Evolutionary conservation across 2,329 filamentous ascomycete genomes (phyloP), one percentile per base, ranked within the genome.

Genomic region (Fusarium paranaense): DNA sequence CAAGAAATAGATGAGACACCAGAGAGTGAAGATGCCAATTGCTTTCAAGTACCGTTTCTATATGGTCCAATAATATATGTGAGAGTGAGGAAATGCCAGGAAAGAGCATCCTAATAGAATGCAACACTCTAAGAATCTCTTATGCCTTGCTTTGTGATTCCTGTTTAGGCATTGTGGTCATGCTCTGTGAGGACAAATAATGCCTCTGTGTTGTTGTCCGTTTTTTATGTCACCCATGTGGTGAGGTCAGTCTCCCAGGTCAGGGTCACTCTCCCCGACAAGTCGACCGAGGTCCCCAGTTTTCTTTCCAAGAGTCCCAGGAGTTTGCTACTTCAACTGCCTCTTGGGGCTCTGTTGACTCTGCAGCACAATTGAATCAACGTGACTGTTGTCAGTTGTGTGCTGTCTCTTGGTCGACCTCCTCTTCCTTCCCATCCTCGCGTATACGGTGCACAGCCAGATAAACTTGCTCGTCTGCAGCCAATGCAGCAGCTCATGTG

Each of bases 301-400:
- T 62, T 62, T 62, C 32, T 25, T n/a, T n/a, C 16, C 59, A 47
- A 22, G 14, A 54, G n/a, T 30, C n/a, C 22, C 59, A 50, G 22
- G 58, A 61, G 27, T 47, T 50, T 62, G 42, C 18, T 50, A 9
- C 40, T 33, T 35, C 32, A 72, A 61, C 61, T 74, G 52, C 71
- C 71, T 40, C 47, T 72, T 69, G 40, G 25, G 64, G 62, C 52
- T 50, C 42, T 52, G 27, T 52, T 59, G 9, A 30, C 22, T 38
- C 37, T 20, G 25, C 57, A 32, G 37, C 35, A 30, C 37, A 59
- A 27, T 40, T 38, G 18, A 50, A 62, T 35, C 27, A 62, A 50
- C 40, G 30, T 62, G 59, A 62, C 40, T 30, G 16, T 25, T 40
- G 30, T 16, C n/a, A 47, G 42, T 47, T 47, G 30, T 61, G 40